Conservation (phyloP, 176 grass and related monocot species). For the Avena sativa region DNA sequence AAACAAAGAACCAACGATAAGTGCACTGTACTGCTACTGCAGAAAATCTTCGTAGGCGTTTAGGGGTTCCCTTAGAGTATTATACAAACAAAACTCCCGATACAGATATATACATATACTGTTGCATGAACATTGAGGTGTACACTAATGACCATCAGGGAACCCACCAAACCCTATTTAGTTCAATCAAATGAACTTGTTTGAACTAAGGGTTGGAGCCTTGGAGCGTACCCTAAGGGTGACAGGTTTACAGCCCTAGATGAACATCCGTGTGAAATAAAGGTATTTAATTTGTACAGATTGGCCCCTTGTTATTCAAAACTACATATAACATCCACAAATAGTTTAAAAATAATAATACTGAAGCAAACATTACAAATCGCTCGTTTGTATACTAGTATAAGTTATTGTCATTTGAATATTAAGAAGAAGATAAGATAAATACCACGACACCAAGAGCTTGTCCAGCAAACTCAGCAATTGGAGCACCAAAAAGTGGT, state of each 20-base stretch:
- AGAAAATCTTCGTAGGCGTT: background rate
- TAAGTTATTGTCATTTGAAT: background rate
- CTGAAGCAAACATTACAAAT: constrained; percentile 2
- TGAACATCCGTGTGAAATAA: background rate
- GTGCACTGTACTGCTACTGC: background rate
- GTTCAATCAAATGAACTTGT: background rate
- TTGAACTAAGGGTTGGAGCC: background rate
- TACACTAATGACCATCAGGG: background rate
- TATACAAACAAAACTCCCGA: background rate
- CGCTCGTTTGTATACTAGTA: background rate
- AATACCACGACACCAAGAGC: constrained; percentile 75
- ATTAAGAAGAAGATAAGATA: constrained; percentile 17
- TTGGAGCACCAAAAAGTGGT: constrained; percentile 65
- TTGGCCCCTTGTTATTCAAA: background rate
- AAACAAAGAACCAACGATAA: background rate
- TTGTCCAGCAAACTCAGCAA: constrained; percentile 76
- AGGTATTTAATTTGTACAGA: background rate
- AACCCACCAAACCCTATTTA: background rate
- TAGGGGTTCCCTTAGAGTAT: background rate
- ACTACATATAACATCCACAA: background rate
- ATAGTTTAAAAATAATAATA: background rate
- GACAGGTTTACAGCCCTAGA: background rate
- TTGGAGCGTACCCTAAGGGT: background rate
- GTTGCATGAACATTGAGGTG: background rate
- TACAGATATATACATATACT: background rate